These are phyloP conservation scores for Coffea humblotiana DNA, from an alignment of 305 asterid genomes.

Conservation along the genomic window DNA sequence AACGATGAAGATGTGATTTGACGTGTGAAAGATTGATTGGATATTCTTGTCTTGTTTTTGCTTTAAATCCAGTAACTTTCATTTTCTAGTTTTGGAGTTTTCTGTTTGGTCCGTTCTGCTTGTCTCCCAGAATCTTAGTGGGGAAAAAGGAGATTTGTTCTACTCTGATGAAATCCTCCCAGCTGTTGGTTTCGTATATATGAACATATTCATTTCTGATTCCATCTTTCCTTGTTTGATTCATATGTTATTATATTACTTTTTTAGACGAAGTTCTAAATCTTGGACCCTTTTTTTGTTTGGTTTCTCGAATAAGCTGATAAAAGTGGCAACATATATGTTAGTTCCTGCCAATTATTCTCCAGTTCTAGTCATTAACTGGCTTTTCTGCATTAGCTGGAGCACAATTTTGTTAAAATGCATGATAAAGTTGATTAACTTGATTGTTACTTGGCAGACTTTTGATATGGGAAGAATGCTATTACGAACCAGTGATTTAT, in stretches of 20 bases:
- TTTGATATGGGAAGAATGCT: conserved; percentile 93
- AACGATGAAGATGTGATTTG: conserved; percentile 30
- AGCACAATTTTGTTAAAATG: conserved; percentile 11
- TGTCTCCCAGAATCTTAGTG: conserved; percentile 63
- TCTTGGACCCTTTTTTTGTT: conserved; percentile 18
- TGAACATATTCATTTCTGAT: conserved; percentile 35
- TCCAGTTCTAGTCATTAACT: neutral
- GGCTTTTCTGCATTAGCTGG: conserved; percentile 2
- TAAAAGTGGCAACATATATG: conserved; percentile 5
- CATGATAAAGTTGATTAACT: conserved; percentile 12
- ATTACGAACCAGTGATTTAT: conserved; percentile 48
- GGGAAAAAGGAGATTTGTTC: conserved; percentile 39
- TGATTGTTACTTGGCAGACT: conserved; percentile 51
- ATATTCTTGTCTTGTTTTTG: conserved; percentile 43
- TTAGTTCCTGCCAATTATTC: conserved; percentile 3
- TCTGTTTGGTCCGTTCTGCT: conserved; percentile 51
- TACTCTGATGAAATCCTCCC: conserved; percentile 38
- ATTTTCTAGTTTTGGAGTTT: conserved; percentile 57
- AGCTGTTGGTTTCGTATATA: conserved; percentile 38
- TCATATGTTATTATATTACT: conserved; percentile 30
- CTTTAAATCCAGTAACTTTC: conserved; percentile 40
- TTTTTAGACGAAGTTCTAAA: conserved; percentile 29
- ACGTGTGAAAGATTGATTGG: conserved; percentile 40
- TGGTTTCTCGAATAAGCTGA: conserved; percentile 10
- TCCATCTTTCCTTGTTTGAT: conserved; percentile 44